Base-by-base conservation (phyloP, 2,329 filamentous ascomycete genomes). In the Polytolypa hystricis region DNA sequence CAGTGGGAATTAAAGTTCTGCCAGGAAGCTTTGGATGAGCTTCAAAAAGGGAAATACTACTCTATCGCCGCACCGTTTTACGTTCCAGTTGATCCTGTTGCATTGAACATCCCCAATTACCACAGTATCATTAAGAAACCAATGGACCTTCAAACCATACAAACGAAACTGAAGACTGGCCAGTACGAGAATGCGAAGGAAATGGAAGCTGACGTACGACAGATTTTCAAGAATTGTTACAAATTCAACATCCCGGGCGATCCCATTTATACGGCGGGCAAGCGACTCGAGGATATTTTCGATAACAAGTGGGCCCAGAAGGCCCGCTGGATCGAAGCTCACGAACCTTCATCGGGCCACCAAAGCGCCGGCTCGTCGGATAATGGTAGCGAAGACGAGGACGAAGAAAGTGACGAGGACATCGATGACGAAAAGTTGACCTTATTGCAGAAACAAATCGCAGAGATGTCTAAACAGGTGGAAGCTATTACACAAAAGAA, bases 91-190 rank as follows among this genome's bases (percentile, higher is more conserved):
- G 91, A 98, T 55, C 86, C 91, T 0, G 87, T 96, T 23, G 89
- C 87, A 0, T 67, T 96, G 37, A 86, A 89, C 55, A 95, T 96
- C 41, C 91, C 91, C 1, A 80, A 81, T 16, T 98, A 98, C 56
- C 84, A 91, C 57, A 85, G 81, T 51, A 69, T 96, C 43, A 86
- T 98, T 64, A 96, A 94, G 68, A 85, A 87, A 56, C 91, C 91
- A 0, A 98, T 96, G 89, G 89, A 98, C 57, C 69, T 95, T 33
- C 70, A 73, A 11, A 94, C 84, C n/a, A 81, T 94, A 53, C 69
- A 74, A 23, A 70, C 71, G 28, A 93, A 93, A 60, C 69, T 95
- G 27, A 76, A 80, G 47, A 69, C 69, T 9, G 85, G 86, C 17
- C 75, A 85, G 38, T 96, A 96, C 53, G 73, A 77, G 46, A 84